Percentiles rank a stretch among this genome's conserved stretches.
phyloP scores from a whole-genome alignment of 2,329 filamentous ascomycete species.

The Pseudocercospora cruenta region DNA sequence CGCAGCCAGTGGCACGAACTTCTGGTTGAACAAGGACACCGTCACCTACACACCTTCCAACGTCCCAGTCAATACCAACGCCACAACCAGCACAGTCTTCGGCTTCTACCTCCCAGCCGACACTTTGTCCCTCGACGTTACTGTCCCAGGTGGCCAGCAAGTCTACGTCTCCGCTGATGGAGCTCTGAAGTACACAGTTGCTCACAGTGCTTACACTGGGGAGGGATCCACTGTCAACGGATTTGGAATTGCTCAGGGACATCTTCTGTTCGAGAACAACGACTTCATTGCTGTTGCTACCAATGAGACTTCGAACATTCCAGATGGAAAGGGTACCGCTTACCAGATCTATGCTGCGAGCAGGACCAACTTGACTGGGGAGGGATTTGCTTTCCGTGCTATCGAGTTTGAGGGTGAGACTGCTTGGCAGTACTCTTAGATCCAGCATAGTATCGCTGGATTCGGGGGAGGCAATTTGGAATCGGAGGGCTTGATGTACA shows the following conservation, averaged over 20 bases:
- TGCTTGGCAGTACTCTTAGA: slow-evolving; percentile 16
- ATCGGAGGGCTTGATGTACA: too few relatives aligned
- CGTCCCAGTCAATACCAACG: slow-evolving; percentile 11
- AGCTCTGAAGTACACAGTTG: slow-evolving; percentile 5
- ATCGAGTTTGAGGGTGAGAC: background rate
- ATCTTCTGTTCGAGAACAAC: slow-evolving; percentile 12
- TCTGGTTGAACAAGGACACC: slow-evolving; percentile 36
- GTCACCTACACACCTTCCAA: slow-evolving; percentile 33
- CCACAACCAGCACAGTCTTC: slow-evolving; percentile 30
- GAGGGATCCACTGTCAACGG: background rate
- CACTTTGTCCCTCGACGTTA: slow-evolving; percentile 27
- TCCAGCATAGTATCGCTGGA: background rate
- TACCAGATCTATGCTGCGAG: slow-evolving; percentile 19
- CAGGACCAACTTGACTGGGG: slow-evolving; percentile 8
- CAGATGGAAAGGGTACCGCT: slow-evolving; percentile 1
- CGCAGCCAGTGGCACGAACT: slow-evolving; percentile 29
- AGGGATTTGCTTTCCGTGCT: slow-evolving; percentile 10
- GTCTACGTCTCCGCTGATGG: slow-evolving; percentile 32
- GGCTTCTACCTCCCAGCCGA: slow-evolving; percentile 25
- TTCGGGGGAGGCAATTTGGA: too few relatives aligned
- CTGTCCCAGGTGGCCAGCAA: slow-evolving; percentile 37
- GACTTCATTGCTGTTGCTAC: slow-evolving; percentile 10
- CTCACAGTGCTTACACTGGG: slow-evolving; percentile 8
- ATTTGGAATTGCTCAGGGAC: slow-evolving; percentile 5
- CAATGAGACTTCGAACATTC: slow-evolving; percentile 10